Conservation (phyloP, 2,329 filamentous ascomycete species). For the Zopfia rhizophila region DNA sequence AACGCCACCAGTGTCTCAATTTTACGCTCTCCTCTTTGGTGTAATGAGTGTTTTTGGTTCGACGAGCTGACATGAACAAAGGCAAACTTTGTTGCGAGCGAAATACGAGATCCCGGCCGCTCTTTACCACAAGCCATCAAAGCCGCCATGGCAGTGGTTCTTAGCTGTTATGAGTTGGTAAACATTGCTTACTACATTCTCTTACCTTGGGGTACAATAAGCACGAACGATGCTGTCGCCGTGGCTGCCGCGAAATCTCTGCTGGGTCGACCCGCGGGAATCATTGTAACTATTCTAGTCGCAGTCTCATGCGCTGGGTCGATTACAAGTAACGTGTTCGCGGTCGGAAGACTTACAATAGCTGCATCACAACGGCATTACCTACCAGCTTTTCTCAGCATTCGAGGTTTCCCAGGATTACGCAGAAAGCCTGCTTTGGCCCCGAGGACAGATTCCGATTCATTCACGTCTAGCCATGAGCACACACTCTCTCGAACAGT, state of each 20-base stretch:
- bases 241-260: slow-evolving; percentile 64
- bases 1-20: too few relatives aligned
- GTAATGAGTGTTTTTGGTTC: neutral
- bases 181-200: slow-evolving; percentile 72
- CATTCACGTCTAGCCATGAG: too few relatives aligned
- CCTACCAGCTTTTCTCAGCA: slow-evolving; percentile 44
- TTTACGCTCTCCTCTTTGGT: too few relatives aligned
- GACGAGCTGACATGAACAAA: slow-evolving; percentile 18
- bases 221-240: slow-evolving; percentile 70
- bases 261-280: slow-evolving; percentile 64
- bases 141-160: slow-evolving; percentile 68
- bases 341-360: slow-evolving; percentile 69
- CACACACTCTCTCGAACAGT: slow-evolving; percentile 1
- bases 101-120: slow-evolving; percentile 46
- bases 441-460: neutral
- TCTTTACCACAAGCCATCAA: slow-evolving; percentile 70
- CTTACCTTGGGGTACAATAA: slow-evolving; percentile 68
- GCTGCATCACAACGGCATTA: slow-evolving; percentile 58
- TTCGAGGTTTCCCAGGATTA: slow-evolving; percentile 35
- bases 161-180: slow-evolving; percentile 68
- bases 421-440: neutral
- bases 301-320: slow-evolving; percentile 71
- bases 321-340: slow-evolving; percentile 71
- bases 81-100: slow-evolving; percentile 53
- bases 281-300: slow-evolving; percentile 66